phyloP scores from a whole-genome alignment of 306 rosid genomes.

The Albizia julibrissin region DNA sequence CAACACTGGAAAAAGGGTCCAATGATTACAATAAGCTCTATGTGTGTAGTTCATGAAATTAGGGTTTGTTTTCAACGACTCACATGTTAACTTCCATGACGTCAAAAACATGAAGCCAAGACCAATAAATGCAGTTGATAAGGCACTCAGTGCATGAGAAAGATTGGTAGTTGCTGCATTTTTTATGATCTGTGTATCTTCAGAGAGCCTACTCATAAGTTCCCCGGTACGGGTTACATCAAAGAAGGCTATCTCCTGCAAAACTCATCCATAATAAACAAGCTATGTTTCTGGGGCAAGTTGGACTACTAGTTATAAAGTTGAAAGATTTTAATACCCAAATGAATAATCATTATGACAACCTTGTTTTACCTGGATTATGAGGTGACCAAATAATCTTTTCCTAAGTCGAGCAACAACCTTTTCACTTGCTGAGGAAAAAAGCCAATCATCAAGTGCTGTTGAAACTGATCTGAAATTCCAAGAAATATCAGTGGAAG shows the following conservation, averaged over 20 bases:
- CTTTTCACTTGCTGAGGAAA: slow-evolving; percentile 77
- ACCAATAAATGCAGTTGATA: slow-evolving; percentile 70
- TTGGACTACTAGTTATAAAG: background rate
- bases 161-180: slow-evolving; percentile 89
- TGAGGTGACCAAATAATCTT: slow-evolving; percentile 67
- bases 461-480: slow-evolving; percentile 73
- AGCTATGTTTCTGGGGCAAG: background rate
- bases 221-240: slow-evolving; percentile 86
- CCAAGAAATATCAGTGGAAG: slow-evolving; percentile 20
- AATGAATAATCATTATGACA: background rate
- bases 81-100: slow-evolving; percentile 80
- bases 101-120: slow-evolving; percentile 73
- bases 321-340: background rate
- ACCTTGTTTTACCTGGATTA: slow-evolving; percentile 54
- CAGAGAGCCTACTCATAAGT: slow-evolving; percentile 81
- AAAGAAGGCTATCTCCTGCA: slow-evolving; percentile 85
- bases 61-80: slow-evolving; percentile 33
- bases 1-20: slow-evolving; percentile 48
- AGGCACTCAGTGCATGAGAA: slow-evolving; percentile 68
- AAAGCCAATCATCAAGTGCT: slow-evolving; percentile 77
- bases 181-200: slow-evolving; percentile 83
- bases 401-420: slow-evolving; percentile 79
- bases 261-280: slow-evolving; percentile 32
- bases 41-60: slow-evolving; percentile 4
- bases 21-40: background rate